Percentiles rank a stretch among this genome's conserved stretches.
These are phyloP conservation scores for Suhomyces bolitotheri DNA, from an alignment of 1,139 yeast genomes.

Conservation along the genomic window DNA sequence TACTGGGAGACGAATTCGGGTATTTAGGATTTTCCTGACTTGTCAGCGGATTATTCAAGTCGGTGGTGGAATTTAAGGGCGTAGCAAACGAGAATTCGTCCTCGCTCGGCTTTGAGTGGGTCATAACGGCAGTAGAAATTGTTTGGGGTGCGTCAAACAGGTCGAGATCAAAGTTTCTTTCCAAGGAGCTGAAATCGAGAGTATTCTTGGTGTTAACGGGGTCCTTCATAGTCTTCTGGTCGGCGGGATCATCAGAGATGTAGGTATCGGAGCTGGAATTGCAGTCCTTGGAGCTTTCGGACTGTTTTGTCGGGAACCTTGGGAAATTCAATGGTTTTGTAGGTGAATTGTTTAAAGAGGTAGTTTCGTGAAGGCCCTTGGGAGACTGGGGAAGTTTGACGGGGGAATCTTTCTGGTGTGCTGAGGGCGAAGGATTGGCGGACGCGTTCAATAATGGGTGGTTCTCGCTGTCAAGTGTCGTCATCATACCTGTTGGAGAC, in stretches of 20 bases:
- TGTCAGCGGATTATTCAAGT: constrained; percentile 16
- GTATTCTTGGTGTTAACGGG: constrained; percentile 1
- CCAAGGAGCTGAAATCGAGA: constrained; percentile 21
- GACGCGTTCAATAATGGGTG: constrained; percentile 10
- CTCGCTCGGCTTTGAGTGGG: constrained; percentile 16
- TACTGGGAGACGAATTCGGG: constrained; percentile 34
- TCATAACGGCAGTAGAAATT: constrained; percentile 14
- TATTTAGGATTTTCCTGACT: constrained; percentile 3
- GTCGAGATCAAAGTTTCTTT: constrained; percentile 31
- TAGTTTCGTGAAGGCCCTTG: constrained; percentile 11
- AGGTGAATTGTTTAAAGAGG: constrained; percentile 30
- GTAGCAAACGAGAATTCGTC: constrained; percentile 36
- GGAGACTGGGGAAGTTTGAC: background rate
- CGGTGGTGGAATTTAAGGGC: constrained; percentile 28
- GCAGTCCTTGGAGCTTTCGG: constrained; percentile 26
- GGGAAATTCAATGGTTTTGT: constrained; percentile 38
- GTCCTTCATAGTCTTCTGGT: constrained; percentile 1
- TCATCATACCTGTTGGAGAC: background rate
- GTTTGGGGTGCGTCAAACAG: constrained; percentile 18
- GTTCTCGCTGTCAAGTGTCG: constrained; percentile 7
- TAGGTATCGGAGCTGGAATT: constrained; percentile 48
- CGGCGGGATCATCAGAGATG: constrained; percentile 32
- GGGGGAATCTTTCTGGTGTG: background rate
- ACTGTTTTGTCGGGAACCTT: constrained; percentile 12
- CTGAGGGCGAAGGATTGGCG: constrained; percentile 4